A percentile compares a stretch with the other conserved stretches of the same genome.
Evolutionary conservation across 2,329 filamentous ascomycete species (phyloP).

Genomic region (Drechslerella dactyloides): DNA sequence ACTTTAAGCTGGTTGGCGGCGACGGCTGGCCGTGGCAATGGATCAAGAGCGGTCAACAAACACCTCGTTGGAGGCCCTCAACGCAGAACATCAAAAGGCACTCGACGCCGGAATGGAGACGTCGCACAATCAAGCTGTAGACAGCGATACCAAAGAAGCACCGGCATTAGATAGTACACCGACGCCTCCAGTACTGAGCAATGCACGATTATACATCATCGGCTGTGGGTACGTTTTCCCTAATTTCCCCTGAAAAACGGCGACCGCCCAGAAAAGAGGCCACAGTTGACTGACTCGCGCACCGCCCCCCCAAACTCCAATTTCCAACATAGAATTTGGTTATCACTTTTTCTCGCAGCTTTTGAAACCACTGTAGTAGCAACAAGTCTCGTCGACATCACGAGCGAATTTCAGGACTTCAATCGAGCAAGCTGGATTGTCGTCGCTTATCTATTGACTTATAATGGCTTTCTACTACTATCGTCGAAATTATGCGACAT

Average conservation of each 20-base stretch:
- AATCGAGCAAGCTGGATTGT: slow-evolving; percentile 61
- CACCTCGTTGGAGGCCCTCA: slow-evolving; percentile 40
- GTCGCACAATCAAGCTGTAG: slow-evolving; percentile 24
- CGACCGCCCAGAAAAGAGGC: slow-evolving; percentile 18
- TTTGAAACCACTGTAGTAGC: slow-evolving; percentile 64
- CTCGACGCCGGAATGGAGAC: slow-evolving; percentile 27
- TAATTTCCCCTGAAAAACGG: slow-evolving; percentile 9
- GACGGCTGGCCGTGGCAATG: slow-evolving; percentile 21
- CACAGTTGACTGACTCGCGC: slow-evolving; percentile 40
- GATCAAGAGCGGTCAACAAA: slow-evolving; percentile 21
- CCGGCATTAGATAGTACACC: slow-evolving; percentile 6
- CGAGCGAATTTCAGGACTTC: slow-evolving; percentile 58
- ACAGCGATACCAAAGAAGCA: slow-evolving; percentile 11
- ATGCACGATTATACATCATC: slow-evolving; percentile 41
- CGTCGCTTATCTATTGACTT: slow-evolving; percentile 62
- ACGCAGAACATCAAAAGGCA: slow-evolving; percentile 25
- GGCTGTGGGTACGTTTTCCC: slow-evolving; percentile 36
- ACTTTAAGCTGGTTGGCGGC: slow-evolving; percentile 10
- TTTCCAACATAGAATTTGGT: slow-evolving; percentile 28
- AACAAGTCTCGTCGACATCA: slow-evolving; percentile 62
- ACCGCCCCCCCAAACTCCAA: background rate
- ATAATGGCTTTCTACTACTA: slow-evolving; percentile 61
- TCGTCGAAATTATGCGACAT: slow-evolving; percentile 62
- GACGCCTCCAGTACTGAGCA: slow-evolving; percentile 16
- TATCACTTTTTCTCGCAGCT: slow-evolving; percentile 60